Conservation (phyloP, 352 stramenopile genomes). For the Pythium rishiriense region DNA sequence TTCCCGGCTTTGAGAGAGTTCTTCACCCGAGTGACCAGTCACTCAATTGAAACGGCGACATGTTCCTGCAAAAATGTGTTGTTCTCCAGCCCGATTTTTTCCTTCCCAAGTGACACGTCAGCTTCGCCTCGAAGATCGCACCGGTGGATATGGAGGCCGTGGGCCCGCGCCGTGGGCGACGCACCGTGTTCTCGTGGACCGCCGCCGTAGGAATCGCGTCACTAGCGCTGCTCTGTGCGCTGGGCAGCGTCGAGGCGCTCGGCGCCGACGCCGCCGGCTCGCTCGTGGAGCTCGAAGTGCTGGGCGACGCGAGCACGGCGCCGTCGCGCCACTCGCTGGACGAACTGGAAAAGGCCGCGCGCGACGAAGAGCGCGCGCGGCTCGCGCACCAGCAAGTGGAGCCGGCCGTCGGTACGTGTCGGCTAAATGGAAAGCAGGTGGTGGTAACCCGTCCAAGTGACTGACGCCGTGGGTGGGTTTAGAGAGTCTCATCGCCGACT, state of each 20-base stretch:
- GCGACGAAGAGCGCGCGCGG: constrained; percentile 23
- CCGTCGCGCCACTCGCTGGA: constrained; percentile 21
- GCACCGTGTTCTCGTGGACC: neutral
- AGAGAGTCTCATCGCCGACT: constrained; percentile 80
- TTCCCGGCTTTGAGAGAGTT: neutral
- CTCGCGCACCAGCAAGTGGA: neutral
- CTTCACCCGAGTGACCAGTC: constrained; percentile 10
- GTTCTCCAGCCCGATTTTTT: neutral
- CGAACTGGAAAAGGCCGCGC: constrained; percentile 21
- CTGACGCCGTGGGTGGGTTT: constrained; percentile 2
- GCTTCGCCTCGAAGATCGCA: neutral
- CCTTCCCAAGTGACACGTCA: constrained; percentile 14
- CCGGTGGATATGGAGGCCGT: neutral
- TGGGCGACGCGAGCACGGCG: constrained; percentile 14
- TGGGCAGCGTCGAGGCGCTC: neutral
- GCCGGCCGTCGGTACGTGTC: constrained; percentile 21
- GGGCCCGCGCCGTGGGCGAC: too few species aligned
- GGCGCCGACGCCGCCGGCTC: neutral
- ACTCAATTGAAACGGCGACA: constrained; percentile 2
- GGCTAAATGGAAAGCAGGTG: neutral
- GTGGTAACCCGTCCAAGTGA: neutral
- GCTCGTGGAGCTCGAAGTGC: constrained; percentile 29
- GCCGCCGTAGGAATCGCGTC: constrained; percentile 8
- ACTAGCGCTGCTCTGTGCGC: constrained; percentile 20
- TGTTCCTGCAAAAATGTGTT: too few species aligned